Base-by-base conservation (phyloP, 257 asterid genomes). In the Jacaranda mimosifolia region DNA sequence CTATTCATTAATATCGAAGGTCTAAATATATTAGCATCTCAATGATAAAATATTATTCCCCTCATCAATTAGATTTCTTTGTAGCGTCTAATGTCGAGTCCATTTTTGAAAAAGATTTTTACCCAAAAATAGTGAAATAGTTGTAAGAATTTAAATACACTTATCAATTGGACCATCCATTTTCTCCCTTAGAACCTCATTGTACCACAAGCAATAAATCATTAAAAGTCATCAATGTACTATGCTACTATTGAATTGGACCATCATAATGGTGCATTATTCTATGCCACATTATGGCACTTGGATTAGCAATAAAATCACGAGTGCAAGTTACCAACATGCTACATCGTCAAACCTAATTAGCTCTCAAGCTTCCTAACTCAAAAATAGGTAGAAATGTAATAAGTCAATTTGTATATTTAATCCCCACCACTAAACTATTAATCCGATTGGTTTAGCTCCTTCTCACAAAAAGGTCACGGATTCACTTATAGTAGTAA, bases 181-280 rank as follows among this genome's bases (percentile, higher is more conserved):
- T 55, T 71, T 71, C 48, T 43, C 13, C 26, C 9, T 39, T 36
- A 9, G 9, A 26, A 63, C 68, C 4, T 14, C 21, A 66, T 6
- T 42, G 7, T 38, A 39, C 11, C 46, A 36, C 32, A 63, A 12
- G 21, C n/a, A 32, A 51, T 52, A 9, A 32, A 52, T 57, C 8
- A 57, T 18, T 72, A 7, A 72, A 57, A 6, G 12, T 3, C 15
- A 72, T 66, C 5, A n/a, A 39, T 64, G 56, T 38, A 9, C 14
- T n/a, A n/a, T n/a, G n/a, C n/a, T n/a, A n/a, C n/a, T 15, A 46
- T 75, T 52, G 74, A 65, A 10, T 40, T 75, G 43, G 67, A 66
- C 66, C 75, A 51, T 15, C 1, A 52, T 13, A 51, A 46, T 69
- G 48, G 21, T 49, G 35, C 62, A 73, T 17, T 9, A 32, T 67